These are phyloP conservation scores for Styphnolobium japonicum DNA, from an alignment of 306 rosid species.

Conservation along the genomic window DNA sequence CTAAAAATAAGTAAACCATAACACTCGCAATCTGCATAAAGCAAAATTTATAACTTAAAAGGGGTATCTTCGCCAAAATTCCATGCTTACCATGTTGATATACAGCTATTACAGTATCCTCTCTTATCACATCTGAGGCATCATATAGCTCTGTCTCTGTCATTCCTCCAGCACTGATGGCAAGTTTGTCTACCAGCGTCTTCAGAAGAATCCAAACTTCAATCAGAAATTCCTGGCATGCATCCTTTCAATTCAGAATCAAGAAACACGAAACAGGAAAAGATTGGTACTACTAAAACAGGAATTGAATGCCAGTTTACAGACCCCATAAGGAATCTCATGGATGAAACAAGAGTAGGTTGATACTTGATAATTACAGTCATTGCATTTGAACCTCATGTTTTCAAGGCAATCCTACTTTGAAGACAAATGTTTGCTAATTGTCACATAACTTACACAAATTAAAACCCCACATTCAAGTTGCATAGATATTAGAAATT, in stretches of 20 bases:
- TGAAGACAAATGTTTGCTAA: not conserved
- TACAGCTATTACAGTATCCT: constrained; percentile 84
- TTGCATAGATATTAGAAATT: not conserved
- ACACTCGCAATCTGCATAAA: constrained; percentile 7
- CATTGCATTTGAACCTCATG: not conserved
- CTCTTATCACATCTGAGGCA: constrained; percentile 80
- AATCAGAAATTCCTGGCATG: constrained; percentile 72
- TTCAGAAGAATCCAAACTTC: constrained; percentile 58
- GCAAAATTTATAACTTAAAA: not conserved
- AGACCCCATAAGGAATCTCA: too few species aligned
- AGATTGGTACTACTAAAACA: too few species aligned
- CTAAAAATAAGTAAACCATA: constrained; percentile 41
- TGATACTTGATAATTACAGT: not conserved
- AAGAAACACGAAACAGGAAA: not conserved
- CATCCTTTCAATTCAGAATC: constrained; percentile 27
- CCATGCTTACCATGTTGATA: constrained; percentile 64
- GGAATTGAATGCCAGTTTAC: too few species aligned
- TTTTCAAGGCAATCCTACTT: not conserved
- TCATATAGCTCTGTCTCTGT: constrained; percentile 64
- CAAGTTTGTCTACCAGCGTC: constrained; percentile 79
- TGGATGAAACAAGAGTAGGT: too few species aligned
- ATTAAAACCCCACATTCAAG: not conserved
- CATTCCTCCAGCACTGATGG: constrained; percentile 83
- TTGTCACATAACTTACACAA: not conserved
- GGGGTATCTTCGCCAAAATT: not conserved